Evolutionary conservation across 1,284 basidiomycete genomes (phyloP).

Genomic region (Apiotrichum gracile): DNA sequence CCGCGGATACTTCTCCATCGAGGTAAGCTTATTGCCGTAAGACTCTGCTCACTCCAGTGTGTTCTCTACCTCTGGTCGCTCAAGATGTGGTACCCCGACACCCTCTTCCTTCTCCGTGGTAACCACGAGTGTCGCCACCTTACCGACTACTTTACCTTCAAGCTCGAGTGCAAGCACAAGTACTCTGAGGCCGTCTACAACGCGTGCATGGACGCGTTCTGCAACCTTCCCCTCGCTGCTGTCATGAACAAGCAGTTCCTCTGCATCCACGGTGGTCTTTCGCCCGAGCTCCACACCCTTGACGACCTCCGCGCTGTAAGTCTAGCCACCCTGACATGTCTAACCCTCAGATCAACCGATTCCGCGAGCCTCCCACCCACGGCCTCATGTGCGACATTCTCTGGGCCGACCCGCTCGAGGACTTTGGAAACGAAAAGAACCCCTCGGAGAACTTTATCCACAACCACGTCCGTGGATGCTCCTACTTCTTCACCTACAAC

Average conservation of each 20-base stretch:
- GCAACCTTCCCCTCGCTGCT: slow-evolving; percentile 81
- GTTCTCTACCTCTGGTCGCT: slow-evolving; percentile 84
- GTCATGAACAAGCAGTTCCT: slow-evolving; percentile 97
- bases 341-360: slow-evolving; percentile 69
- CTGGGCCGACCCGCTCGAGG: slow-evolving; percentile 91
- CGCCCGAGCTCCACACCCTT: slow-evolving; percentile 81
- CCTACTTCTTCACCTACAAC: slow-evolving; percentile 93
- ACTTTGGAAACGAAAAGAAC: slow-evolving; percentile 86
- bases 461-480: slow-evolving; percentile 92
- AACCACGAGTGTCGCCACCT: slow-evolving; percentile 97
- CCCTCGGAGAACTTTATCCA: slow-evolving; percentile 74
- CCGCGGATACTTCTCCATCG: slow-evolving; percentile 90
- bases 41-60: slow-evolving; percentile 53
- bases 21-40: slow-evolving; percentile 53
- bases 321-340: not conserved
- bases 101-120: slow-evolving; percentile 82
- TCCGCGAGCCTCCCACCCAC: slow-evolving; percentile 88
- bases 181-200: slow-evolving; percentile 87
- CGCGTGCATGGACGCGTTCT: slow-evolving; percentile 89
- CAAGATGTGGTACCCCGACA: slow-evolving; percentile 91
- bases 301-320: slow-evolving; percentile 70
- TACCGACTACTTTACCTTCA: slow-evolving; percentile 96
- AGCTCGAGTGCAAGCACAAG: slow-evolving; percentile 92
- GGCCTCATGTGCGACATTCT: slow-evolving; percentile 93
- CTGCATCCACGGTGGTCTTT: slow-evolving; percentile 89